A percentile compares a stretch with the other conserved stretches of the same genome.
These are phyloP conservation scores for Trametes cingulata DNA, from an alignment of 768 basidiomycete species.

Conservation along the genomic window DNA sequence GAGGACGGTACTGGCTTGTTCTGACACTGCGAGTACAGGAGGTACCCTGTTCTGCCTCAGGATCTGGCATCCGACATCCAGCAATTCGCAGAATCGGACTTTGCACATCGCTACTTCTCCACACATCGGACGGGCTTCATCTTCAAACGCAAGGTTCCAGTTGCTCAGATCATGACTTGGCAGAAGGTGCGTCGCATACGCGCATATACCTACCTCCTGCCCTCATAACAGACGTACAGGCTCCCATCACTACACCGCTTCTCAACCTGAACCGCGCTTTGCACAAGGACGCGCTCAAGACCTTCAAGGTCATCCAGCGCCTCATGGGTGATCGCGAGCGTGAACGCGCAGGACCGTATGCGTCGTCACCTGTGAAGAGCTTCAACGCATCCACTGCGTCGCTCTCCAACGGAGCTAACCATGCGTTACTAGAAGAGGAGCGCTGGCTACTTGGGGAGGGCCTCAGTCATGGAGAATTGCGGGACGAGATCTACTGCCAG, in stretches of 20 bases:
- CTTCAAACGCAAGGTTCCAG: slow-evolving; percentile 77
- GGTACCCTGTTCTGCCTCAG: slow-evolving; percentile 75
- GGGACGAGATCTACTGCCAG: slow-evolving; percentile 95
- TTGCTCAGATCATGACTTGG: slow-evolving; percentile 89
- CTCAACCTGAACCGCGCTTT: slow-evolving; percentile 67
- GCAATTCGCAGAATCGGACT: slow-evolving; percentile 84
- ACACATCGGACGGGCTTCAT: slow-evolving; percentile 89
- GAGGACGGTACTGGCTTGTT: slow-evolving; percentile 1
- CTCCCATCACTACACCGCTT: slow-evolving; percentile 71
- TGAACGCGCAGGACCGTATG: slow-evolving; percentile 50
- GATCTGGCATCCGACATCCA: slow-evolving; percentile 84
- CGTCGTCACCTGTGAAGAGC: slow-evolving; percentile 32
- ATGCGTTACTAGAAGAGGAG: slow-evolving; percentile 74
- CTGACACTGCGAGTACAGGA: slow-evolving; percentile 42
- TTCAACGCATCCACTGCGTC: slow-evolving; percentile 47
- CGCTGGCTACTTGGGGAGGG: slow-evolving; percentile 84
- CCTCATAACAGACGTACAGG: slow-evolving; percentile 33
- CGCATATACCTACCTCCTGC: neutral
- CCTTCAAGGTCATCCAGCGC: slow-evolving; percentile 88
- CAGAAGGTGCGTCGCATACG: slow-evolving; percentile 59
- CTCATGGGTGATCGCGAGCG: slow-evolving; percentile 92
- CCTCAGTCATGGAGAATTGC: slow-evolving; percentile 74
- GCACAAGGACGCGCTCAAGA: slow-evolving; percentile 75
- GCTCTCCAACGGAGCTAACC: slow-evolving; percentile 35
- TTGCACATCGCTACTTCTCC: slow-evolving; percentile 85